Evolutionary conservation across 805 yeast genomes (phyloP).

Genomic region (Candida loeiensis): DNA sequence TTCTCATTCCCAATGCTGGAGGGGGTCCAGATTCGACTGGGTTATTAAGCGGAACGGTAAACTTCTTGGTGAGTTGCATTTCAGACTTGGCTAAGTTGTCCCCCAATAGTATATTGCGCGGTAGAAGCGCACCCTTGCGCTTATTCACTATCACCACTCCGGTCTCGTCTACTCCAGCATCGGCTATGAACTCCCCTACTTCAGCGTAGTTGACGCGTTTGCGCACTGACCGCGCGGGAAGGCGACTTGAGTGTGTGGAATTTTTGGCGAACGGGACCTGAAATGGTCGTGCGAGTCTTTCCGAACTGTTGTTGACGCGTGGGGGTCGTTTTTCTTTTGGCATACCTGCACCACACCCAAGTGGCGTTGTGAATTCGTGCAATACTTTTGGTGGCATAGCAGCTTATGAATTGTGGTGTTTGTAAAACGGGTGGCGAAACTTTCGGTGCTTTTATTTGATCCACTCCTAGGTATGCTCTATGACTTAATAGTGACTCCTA

Average conservation of each 20-base stretch:
- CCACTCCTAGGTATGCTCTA: too few relatives aligned
- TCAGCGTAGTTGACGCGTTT: conserved; percentile 34
- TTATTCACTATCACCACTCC: conserved; percentile 23
- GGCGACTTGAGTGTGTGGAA: conserved; percentile 8
- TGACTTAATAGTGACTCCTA: too few relatives aligned
- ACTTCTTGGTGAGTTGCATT: conserved; percentile 40
- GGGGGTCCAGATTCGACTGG: conserved; percentile 49
- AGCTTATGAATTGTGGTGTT: neutral
- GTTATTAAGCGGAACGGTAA: conserved; percentile 58
- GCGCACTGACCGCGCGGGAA: conserved; percentile 27
- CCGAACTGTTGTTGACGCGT: conserved; percentile 48
- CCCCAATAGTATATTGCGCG: conserved; percentile 47
- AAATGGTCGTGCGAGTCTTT: conserved; percentile 62
- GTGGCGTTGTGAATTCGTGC: conserved; percentile 39
- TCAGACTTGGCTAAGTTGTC: conserved; percentile 33
- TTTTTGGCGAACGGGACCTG: conserved; percentile 52
- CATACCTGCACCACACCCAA: conserved; percentile 71
- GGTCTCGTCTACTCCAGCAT: conserved; percentile 31
- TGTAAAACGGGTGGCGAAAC: too few relatives aligned
- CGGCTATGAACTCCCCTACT: conserved; percentile 14
- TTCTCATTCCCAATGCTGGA: conserved; percentile 80
- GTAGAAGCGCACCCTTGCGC: conserved; percentile 55
- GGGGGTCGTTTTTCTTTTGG: conserved; percentile 55
- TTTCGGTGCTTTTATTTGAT: too few relatives aligned
- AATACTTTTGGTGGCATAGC: conserved; percentile 16